Conservation (phyloP, 495 filamentous ascomycete genomes). For the Penicillium ochrochloron region DNA sequence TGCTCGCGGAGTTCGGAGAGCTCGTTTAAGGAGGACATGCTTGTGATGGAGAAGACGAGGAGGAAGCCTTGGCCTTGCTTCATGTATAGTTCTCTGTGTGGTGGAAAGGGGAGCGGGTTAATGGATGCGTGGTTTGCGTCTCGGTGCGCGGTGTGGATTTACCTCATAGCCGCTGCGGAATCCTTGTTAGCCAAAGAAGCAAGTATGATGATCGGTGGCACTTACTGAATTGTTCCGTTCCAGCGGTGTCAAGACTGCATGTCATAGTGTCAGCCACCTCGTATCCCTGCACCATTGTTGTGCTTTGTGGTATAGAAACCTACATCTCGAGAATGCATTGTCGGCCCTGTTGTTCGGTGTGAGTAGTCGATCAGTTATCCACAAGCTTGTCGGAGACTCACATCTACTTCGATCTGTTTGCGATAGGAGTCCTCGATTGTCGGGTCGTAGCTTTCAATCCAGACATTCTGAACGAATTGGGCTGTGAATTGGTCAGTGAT, state of each 20-base stretch:
- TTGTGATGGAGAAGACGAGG: slow-evolving; percentile 96
- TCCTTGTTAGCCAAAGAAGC: slow-evolving; percentile 34
- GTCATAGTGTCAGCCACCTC: slow-evolving; percentile 4
- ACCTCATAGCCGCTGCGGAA: slow-evolving; percentile 70
- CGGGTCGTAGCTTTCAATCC: slow-evolving; percentile 99
- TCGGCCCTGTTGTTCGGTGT: slow-evolving; percentile 65
- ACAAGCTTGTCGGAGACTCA: slow-evolving; percentile 52
- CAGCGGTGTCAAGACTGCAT: slow-evolving; percentile 87
- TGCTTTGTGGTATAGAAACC: slow-evolving; percentile 27
- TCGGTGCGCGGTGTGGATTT: slow-evolving; percentile 33
- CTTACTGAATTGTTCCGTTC: slow-evolving; percentile 98
- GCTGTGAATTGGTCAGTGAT: slow-evolving; percentile 56
- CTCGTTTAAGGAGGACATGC: slow-evolving; percentile 81
- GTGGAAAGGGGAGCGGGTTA: slow-evolving; percentile 31
- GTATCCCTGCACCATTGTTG: background rate
- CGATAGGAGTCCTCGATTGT: slow-evolving; percentile 98
- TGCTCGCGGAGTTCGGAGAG: slow-evolving; percentile 89
- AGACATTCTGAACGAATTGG: slow-evolving; percentile 98
- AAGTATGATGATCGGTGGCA: slow-evolving; percentile 25
- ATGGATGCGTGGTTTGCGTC: slow-evolving; percentile 1
- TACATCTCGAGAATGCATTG: slow-evolving; percentile 98
- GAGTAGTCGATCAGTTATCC: slow-evolving; percentile 25
- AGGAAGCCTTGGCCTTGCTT: slow-evolving; percentile 96
- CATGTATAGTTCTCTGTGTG: slow-evolving; percentile 87
- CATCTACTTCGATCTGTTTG: slow-evolving; percentile 93